Base-by-base conservation (phyloP, 306 rosid species). In the Nissolia schottii region DNA sequence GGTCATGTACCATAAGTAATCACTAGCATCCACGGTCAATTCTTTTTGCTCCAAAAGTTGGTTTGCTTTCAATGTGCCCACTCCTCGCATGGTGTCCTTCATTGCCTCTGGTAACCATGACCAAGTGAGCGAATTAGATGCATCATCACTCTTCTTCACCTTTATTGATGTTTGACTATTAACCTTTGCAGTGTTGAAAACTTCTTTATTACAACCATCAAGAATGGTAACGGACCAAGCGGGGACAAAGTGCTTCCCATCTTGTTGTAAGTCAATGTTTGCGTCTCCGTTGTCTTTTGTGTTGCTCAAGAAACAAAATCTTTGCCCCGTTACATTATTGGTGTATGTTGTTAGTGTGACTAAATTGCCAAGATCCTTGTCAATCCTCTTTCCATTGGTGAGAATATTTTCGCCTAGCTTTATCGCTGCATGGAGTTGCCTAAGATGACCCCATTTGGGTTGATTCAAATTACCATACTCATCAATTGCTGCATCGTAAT, bases 391-490 rank as follows among this genome's bases (percentile, higher is more conserved):
- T 12, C 66, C 25, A 9, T 32, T 34, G 1, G 66, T 59, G 46
- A 59, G 46, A 6, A 59, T 3, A 45, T 34, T 34, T 23, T 59
- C 46, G 9, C 66, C 64, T 4, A 34, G 35, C 11, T 32, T 32
- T 16, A 59, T 59, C 18, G 69, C 68, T 20, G 29, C 53, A 50
- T 81, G 82, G 3, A 77, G 70, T 8, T 72, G 68, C n/a, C 43
- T 77, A 2, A 81, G 71, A 65, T 81, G 85, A 7, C 85, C 74
- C 82, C 82, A 77, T 24, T 81, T 81, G 3, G 84, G 81, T 20
- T 75, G 70, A 20, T 73, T 80, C 4, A 34, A n/a, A 67, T 75
- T 69, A n/a, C 84, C 84, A 54, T 40, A 80, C 72, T 80, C 80
- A 19, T 80, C 81, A 4, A 80, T 29, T 10, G 84, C 74, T 5